Base-by-base conservation (phyloP, 257 asterid genomes). In the Fraxinus pennsylvanica region DNA sequence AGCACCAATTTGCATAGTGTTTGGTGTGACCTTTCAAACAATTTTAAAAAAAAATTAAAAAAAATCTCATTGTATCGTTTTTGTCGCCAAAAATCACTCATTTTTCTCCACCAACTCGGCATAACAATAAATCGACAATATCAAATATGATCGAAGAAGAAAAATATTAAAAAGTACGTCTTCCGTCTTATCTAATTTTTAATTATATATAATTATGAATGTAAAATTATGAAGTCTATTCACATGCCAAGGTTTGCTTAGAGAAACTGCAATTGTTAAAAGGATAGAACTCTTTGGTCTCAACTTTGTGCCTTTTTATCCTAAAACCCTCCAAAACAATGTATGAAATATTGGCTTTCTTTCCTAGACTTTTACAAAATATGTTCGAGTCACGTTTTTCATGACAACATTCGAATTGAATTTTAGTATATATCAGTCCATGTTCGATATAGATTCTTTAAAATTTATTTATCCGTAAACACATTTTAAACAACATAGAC, bases 61-160 rank as follows among this genome's bases (percentile, higher is more conserved):
- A 29, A 32, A 73, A 10, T 32, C 68, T 59, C 32, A 6, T 74
- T 61, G 63, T 2, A 41, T 78, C 72, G 22, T 19, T 71, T 32
- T 6, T 71, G 75, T 50, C 33, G 75, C 27, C 61, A 25, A 14
- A 41, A 72, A 73, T 50, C 78, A 30, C 68, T 61, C 30, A 59
- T 59, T 59, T 59, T 59, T 22, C 5, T 59, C 15, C 33, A 61
- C 68, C 8, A 22, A 6, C 68, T 59, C 15, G 0, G 29, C 68
- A 22, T 59, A 59, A 61, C 33, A 61, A 3, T 9, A 21, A 25
- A 61, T 8, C 1, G 27, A n/a, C 27, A 17, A 19, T 61, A 25
- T 22, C 3, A 3, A 61, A 21, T 61, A 25, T 22, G 32, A 8
- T 21, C 25, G 21, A 22, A 5, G 10, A 13, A 9, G 32, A 21